Conservation (phyloP, 208 protist genomes). For the Trichomonas gallinae region DNA sequence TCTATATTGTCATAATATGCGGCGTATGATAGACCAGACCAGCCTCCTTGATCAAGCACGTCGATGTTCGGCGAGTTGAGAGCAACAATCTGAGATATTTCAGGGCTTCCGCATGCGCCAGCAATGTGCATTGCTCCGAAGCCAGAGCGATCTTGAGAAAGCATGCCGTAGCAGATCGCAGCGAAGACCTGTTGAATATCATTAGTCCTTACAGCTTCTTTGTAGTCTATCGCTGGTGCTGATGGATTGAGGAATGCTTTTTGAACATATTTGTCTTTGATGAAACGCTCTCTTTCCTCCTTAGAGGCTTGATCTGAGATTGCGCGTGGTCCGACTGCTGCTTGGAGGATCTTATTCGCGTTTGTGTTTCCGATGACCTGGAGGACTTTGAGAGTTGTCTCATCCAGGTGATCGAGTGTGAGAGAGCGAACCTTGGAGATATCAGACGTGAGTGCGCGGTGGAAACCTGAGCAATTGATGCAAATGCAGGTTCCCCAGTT, state of each 20-base stretch:
- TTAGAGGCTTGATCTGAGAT: neutral
- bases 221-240: neutral
- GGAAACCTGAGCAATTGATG: conserved; percentile 12
- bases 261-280: neutral
- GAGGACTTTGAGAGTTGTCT: neutral
- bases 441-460: neutral
- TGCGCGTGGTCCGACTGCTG: neutral
- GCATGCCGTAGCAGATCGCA: neutral
- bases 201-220: neutral
- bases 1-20: neutral
- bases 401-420: neutral
- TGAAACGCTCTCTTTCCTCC: neutral
- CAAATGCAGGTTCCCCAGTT: conserved; percentile 21
- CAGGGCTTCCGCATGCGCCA: neutral
- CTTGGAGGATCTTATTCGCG: neutral
- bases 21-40: neutral
- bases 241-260: neutral
- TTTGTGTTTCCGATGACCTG: neutral
- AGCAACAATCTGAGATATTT: neutral
- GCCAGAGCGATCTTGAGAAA: neutral
- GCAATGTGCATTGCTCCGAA: neutral
- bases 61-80: neutral
- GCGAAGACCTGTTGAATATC: neutral
- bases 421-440: conserved; percentile 8
- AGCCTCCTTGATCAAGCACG: neutral